Conservation (phyloP, 495 filamentous ascomycete species). For the Lasiosphaeria ovina region DNA sequence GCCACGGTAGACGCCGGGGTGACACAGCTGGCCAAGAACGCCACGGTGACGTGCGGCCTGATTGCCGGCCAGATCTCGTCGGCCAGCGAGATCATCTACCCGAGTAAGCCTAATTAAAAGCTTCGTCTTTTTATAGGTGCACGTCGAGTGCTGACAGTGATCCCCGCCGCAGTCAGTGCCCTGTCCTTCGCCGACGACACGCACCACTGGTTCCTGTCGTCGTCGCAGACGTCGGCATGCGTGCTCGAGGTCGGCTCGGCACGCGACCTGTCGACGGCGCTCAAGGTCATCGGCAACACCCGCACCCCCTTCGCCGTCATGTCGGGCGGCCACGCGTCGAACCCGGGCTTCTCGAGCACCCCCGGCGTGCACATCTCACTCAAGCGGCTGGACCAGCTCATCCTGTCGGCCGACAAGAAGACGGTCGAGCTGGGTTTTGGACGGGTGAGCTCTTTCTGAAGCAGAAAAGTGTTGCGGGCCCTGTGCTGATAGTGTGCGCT, state of each 20-base stretch:
- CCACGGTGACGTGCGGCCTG: not conserved
- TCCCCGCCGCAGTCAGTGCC: not conserved
- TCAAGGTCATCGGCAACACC: slow-evolving; percentile 19
- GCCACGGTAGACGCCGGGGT: not conserved
- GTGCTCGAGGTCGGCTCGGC: slow-evolving; percentile 16
- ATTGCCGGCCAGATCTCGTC: not conserved
- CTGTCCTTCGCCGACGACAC: not conserved
- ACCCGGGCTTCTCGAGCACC: slow-evolving; percentile 30
- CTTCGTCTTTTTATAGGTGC: not conserved
- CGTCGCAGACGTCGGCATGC: slow-evolving; percentile 19
- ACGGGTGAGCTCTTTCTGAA: not conserved
- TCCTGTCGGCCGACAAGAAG: slow-evolving; percentile 31
- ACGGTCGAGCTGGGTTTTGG: slow-evolving; percentile 47
- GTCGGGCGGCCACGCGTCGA: slow-evolving; percentile 43
- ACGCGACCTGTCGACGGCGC: slow-evolving; percentile 22
- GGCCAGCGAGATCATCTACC: not conserved
- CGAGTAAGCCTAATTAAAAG: not conserved
- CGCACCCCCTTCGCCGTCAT: slow-evolving; percentile 42
- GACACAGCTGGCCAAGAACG: not conserved
- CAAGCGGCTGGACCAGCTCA: slow-evolving; percentile 25
- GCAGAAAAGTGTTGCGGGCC: too few species aligned
- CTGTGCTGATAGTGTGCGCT: too few species aligned
- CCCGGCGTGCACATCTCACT: slow-evolving; percentile 33
- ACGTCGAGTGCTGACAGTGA: not conserved
- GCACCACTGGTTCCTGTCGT: slow-evolving; percentile 28